Conservation (phyloP, 148 eudicot species). For the Tetragonia tetragonoides region DNA sequence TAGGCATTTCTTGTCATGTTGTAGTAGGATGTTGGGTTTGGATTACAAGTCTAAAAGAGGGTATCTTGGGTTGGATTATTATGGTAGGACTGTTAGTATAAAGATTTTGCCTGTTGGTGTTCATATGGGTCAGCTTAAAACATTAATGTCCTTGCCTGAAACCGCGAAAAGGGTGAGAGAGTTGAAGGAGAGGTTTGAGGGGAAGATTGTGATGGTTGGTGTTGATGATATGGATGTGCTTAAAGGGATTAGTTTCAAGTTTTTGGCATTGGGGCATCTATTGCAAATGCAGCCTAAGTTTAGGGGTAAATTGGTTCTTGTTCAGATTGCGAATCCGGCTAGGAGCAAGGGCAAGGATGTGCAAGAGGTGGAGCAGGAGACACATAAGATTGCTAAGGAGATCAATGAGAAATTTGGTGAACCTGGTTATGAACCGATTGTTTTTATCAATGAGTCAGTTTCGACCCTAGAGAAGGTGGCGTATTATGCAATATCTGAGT, state of each 20-base stretch:
- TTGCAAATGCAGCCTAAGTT: slow-evolving; percentile 41
- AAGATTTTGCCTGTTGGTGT: slow-evolving; percentile 82
- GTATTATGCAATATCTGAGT: slow-evolving; percentile 63
- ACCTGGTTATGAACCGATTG: slow-evolving; percentile 66
- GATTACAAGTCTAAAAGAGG: slow-evolving; percentile 80
- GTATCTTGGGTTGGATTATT: slow-evolving; percentile 74
- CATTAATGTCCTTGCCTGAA: slow-evolving; percentile 38
- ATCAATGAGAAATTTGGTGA: slow-evolving; percentile 51
- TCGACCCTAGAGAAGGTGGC: slow-evolving; percentile 67
- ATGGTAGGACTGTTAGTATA: slow-evolving; percentile 73
- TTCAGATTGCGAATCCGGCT: slow-evolving; percentile 73
- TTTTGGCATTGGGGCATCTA: slow-evolving; percentile 60
- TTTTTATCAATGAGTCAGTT: slow-evolving; percentile 53
- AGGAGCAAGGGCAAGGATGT: slow-evolving; percentile 76
- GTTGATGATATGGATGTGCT: slow-evolving; percentile 91
- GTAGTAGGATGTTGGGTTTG: slow-evolving; percentile 83
- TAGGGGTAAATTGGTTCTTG: slow-evolving; percentile 65
- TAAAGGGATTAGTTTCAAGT: slow-evolving; percentile 80
- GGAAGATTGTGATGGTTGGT: slow-evolving; percentile 68
- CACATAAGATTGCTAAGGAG: slow-evolving; percentile 38
- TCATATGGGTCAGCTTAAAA: slow-evolving; percentile 71
- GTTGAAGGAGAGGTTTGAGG: slow-evolving; percentile 43
- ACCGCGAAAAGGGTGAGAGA: slow-evolving; percentile 43
- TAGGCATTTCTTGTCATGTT: slow-evolving; percentile 76
- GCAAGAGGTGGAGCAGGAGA: slow-evolving; percentile 57